Evolutionary conservation across 768 basidiomycete species (phyloP).

Genomic region (Boletus barrowsii): DNA sequence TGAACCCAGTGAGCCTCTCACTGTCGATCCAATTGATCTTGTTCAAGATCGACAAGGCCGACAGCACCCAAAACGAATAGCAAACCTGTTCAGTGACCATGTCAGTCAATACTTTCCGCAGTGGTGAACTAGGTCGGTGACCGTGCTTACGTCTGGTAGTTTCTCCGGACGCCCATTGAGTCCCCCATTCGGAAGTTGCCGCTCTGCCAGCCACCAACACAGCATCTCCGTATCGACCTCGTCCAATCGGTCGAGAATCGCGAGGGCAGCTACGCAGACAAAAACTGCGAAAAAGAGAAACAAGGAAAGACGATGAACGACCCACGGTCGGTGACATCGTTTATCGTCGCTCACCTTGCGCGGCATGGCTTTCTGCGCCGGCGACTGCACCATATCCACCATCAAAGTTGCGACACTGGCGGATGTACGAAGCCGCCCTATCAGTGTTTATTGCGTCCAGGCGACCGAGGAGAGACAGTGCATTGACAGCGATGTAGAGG

Average conservation of each 20-base stretch:
- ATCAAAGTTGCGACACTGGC: slow-evolving; percentile 86
- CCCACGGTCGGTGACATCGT: too few relatives aligned
- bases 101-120: not conserved
- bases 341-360: slow-evolving; percentile 59
- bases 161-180: slow-evolving; percentile 98
- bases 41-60: slow-evolving; percentile 78
- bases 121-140: not conserved
- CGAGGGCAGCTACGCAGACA: slow-evolving; percentile 83
- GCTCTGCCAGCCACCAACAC: slow-evolving; percentile 91
- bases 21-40: slow-evolving; percentile 87
- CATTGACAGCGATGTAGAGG: slow-evolving; percentile 80
- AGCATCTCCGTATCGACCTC: slow-evolving; percentile 75
- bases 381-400: slow-evolving; percentile 84
- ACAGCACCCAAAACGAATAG: slow-evolving; percentile 96
- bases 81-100: slow-evolving; percentile 48
- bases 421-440: slow-evolving; percentile 68
- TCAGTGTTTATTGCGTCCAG: slow-evolving; percentile 67
- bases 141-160: slow-evolving; percentile 80
- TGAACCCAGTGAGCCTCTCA: slow-evolving; percentile 73
- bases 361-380: slow-evolving; percentile 93
- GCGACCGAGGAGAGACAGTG: slow-evolving; percentile 76
- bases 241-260: slow-evolving; percentile 83
- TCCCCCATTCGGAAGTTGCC: slow-evolving; percentile 91
- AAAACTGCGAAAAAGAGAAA: slow-evolving; percentile 56
- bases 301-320: not conserved